Base-by-base conservation (phyloP, 78 protist species). In the slime mould (Dictyostelium discoideum) region DNA sequence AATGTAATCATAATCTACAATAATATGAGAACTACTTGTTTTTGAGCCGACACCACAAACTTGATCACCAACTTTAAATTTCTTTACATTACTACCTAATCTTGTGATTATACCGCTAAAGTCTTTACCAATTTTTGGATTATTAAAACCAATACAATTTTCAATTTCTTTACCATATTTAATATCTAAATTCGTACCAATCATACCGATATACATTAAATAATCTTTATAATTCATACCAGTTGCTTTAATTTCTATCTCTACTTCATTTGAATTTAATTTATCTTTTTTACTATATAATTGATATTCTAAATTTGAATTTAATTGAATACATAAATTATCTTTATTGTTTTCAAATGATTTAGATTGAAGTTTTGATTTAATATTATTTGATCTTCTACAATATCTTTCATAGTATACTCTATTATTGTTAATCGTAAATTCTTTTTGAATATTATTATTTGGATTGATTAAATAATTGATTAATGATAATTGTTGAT, bases 191-290 rank as follows among this genome's bases (percentile, higher is more conserved):
- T 74, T 48, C 3, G 20, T 39, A 8, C 60, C 2, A 10, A 63
- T 22, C 20, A 60, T 20, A 39, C 86, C 79, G 24, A 50, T 57
- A 42, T 87, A 85, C 81, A 79, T 50, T 54, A 93, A 26, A 20
- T 69, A 37, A 72, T 94, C 96, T 32, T 74, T 60, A 37, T 73
- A 94, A 63, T 78, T 94, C 1, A 94, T 80, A 72, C 95, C 88
- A 20, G 77, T 50, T 1, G 88, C 67, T 46, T 14, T 65, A n/a
- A 82, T 60, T 72, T 90, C 69, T 26, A 90, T 50, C 39, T 90
- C 95, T 13, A 90, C 79, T 73, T 73, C 73, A 24, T 82, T 48
- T 46, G 65, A 20, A 5, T 2, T 26, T 39, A 90, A 63, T 32
- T 9, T 13, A 3, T 29, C 6, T 60, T 22, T 9, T 84, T 60